Percentiles rank a stretch among this genome's conserved stretches.
Conservation (phyloP, 345 rosid species). For the Camelina laxa region DNA sequence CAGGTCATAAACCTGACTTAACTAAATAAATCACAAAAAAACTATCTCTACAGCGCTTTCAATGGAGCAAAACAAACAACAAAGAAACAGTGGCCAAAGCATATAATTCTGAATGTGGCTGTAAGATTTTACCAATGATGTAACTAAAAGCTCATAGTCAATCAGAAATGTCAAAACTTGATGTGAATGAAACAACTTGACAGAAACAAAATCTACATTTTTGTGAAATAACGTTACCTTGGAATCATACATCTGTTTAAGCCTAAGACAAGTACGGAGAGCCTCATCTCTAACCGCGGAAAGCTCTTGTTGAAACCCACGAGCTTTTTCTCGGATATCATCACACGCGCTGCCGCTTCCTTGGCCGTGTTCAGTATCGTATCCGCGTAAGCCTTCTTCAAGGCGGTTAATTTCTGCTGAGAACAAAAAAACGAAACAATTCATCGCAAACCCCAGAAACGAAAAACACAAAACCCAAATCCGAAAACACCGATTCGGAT, state of each 20-base stretch:
- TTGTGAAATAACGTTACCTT: slow-evolving; percentile 54
- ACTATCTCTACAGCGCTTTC: background rate
- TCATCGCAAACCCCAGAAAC: slow-evolving; percentile 30
- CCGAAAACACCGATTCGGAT: slow-evolving; percentile 9
- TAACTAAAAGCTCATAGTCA: background rate
- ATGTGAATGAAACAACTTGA: background rate
- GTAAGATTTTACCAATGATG: background rate
- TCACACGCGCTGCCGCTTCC: slow-evolving; percentile 91
- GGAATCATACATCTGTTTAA: slow-evolving; percentile 78
- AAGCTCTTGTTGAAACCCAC: slow-evolving; percentile 72
- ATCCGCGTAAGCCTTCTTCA: slow-evolving; percentile 97
- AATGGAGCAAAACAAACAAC: background rate
- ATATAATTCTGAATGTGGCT: background rate
- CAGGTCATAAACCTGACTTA: slow-evolving; percentile 11
- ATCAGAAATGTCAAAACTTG: slow-evolving; percentile 7
- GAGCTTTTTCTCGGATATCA: slow-evolving; percentile 81
- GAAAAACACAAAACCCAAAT: slow-evolving; percentile 32
- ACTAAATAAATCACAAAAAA: slow-evolving; percentile 3
- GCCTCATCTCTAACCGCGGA: slow-evolving; percentile 72
- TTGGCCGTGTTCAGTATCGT: slow-evolving; percentile 83
- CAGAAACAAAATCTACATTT: slow-evolving; percentile 1
- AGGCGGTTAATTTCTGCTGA: slow-evolving; percentile 70
- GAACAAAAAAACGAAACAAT: slow-evolving; percentile 18
- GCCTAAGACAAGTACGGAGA: slow-evolving; percentile 73
- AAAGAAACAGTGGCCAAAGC: background rate